Evolutionary conservation across 441 rosid species (phyloP).

Genomic region (Flueggea neowawraea): DNA sequence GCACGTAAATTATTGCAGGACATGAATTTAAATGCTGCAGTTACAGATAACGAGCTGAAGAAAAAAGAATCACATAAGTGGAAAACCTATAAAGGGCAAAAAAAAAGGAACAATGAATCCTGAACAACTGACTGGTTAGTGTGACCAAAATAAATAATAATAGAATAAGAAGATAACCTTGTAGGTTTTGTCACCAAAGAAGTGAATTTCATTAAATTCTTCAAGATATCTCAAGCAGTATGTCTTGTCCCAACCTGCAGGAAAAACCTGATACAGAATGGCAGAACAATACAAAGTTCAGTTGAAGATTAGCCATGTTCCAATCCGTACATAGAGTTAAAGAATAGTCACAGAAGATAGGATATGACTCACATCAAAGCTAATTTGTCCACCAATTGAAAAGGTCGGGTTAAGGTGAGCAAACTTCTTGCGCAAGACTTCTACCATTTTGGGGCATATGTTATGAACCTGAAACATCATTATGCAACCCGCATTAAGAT

Average conservation of each 20-base stretch:
- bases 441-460: slow-evolving; percentile 79
- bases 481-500: slow-evolving; percentile 3
- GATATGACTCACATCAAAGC: slow-evolving; percentile 78
- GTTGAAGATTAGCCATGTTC: too few relatives aligned
- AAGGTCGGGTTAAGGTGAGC: slow-evolving; percentile 88
- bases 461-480: slow-evolving; percentile 69
- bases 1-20: too few relatives aligned
- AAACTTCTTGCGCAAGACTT: slow-evolving; percentile 81
- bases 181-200: slow-evolving; percentile 98
- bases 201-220: slow-evolving; percentile 81
- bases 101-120: background rate
- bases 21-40: too few relatives aligned
- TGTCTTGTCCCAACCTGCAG: slow-evolving; percentile 99
- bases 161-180: slow-evolving; percentile 42
- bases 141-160: background rate
- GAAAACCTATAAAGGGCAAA: background rate
- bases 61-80: background rate
- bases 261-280: slow-evolving; percentile 62
- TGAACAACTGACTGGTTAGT: background rate
- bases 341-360: slow-evolving; percentile 1
- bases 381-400: slow-evolving; percentile 97
- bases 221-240: slow-evolving; percentile 89
- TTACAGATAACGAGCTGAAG: too few relatives aligned
- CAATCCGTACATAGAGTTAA: background rate
- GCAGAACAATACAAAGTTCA: slow-evolving; percentile 8